Base-by-base conservation (phyloP, 139 green algal genomes). In the Deuterostichococcus epilithicus region DNA sequence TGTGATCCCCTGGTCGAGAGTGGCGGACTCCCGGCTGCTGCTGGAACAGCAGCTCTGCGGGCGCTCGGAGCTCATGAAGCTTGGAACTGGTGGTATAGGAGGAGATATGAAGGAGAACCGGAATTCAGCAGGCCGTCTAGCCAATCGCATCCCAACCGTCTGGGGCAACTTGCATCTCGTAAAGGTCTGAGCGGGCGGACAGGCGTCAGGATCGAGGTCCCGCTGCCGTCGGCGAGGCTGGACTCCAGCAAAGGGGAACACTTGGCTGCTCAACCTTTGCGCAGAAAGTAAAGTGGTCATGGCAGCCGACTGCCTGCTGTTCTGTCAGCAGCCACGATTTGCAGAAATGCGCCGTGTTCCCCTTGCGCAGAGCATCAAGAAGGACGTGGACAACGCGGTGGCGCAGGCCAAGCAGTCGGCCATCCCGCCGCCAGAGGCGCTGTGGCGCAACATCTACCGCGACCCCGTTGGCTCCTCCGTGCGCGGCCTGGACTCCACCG, bases 321-420 rank as follows among this genome's bases (percentile, higher is more conserved):
- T 26, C 45, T 26, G 18, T n/a, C n/a, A n/a, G n/a, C n/a, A n/a
- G n/a, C n/a, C n/a, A n/a, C n/a, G n/a, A n/a, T n/a, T n/a, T n/a
- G n/a, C n/a, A n/a, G n/a, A n/a, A 67, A 10, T 20, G 20, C 26
- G 5, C 5, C 26, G 59, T 6, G 4, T 67, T 5, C 59, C 23
- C 4, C 30, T 5, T 36, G 1, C 74, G 74, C 74, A 83, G 79
- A 85, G 83, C 28, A 73, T 92, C 6, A 97, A 97, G 84, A 92
- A 92, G 82, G 90, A 97, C 82, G 88, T 98, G 37, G 93, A 98
- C 65, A 82, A 75, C 0, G 93, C 90, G 22, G 87, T 98, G 33
- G 88, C 95, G 75, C 67, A 87, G 35, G 85, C 90, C 80, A 98
- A 98, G 87, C 81, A 82, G 18, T 81, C 77, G 13, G 42, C 80